These are phyloP conservation scores for Euphorbia celastroides DNA, from an alignment of 441 rosid species.

Conservation along the genomic window DNA sequence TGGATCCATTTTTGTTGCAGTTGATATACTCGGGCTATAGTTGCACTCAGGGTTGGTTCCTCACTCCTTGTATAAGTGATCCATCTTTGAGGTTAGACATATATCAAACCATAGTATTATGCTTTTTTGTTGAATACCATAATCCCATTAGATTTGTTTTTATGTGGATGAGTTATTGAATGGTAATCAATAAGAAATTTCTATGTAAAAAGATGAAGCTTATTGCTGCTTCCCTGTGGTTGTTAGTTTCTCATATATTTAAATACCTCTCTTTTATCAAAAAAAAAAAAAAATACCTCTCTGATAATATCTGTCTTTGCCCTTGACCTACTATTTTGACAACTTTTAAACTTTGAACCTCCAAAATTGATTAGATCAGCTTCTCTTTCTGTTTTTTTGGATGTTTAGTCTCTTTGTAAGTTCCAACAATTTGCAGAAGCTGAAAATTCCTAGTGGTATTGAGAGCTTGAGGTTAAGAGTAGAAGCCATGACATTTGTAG, in stretches of 20 bases:
- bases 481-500: too few species aligned
- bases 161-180: not conserved
- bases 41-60: slow-evolving; percentile 95
- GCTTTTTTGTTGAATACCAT: not conserved
- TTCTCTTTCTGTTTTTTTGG: too few species aligned
- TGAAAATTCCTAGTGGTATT: too few species aligned
- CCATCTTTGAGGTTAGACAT: slow-evolving; percentile 75
- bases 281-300: too few species aligned
- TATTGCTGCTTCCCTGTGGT: not conserved
- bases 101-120: not conserved
- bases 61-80: slow-evolving; percentile 80
- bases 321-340: not conserved
- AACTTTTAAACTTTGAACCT: not conserved
- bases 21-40: slow-evolving; percentile 83
- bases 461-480: too few species aligned
- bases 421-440: too few species aligned
- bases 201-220: not conserved
- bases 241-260: not conserved
- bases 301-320: not conserved
- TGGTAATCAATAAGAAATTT: not conserved
- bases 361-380: not conserved
- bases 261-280: not conserved
- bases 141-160: not conserved
- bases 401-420: too few species aligned
- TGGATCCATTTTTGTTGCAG: slow-evolving; percentile 37